These are phyloP conservation scores for Sphagnum tenellum DNA, from an alignment of 225 moss, liverwort and hornwort species.

Conservation along the genomic window DNA sequence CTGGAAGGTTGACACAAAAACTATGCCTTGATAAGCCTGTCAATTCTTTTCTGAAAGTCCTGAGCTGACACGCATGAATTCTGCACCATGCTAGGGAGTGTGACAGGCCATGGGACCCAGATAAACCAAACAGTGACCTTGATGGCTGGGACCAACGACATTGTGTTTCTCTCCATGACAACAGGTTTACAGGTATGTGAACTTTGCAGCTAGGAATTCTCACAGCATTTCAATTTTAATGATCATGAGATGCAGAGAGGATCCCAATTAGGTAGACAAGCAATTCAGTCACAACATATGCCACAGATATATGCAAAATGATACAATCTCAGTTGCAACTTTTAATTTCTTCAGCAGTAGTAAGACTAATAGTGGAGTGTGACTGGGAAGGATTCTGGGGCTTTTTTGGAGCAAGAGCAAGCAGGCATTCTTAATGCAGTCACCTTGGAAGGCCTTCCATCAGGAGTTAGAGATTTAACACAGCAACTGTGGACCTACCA, in stretches of 20 bases:
- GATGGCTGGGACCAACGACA: slow-evolving; percentile 26
- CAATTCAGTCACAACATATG: neutral
- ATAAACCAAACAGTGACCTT: slow-evolving; percentile 31
- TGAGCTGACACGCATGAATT: neutral
- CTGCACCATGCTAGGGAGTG: slow-evolving; percentile 19
- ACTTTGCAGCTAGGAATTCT: neutral
- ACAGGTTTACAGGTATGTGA: slow-evolving; percentile 43
- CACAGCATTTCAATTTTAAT: neutral
- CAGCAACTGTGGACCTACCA: slow-evolving; percentile 64
- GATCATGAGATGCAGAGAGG: neutral
- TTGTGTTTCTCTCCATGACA: slow-evolving; percentile 40
- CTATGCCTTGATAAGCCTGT: neutral
- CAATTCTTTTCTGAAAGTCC: neutral
- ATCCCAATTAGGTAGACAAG: neutral
- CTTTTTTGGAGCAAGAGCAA: slow-evolving; percentile 61
- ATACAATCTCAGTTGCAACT: neutral
- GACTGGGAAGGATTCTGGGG: slow-evolving; percentile 50
- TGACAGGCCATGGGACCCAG: slow-evolving; percentile 32
- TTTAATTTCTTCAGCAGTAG: no score
- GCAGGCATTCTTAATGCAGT: slow-evolving; percentile 49
- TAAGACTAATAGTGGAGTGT: neutral
- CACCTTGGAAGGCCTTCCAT: slow-evolving; percentile 38
- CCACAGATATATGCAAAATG: neutral
- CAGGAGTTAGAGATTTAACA: slow-evolving; percentile 31
- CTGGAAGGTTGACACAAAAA: slow-evolving; percentile 12